phyloP scores from a whole-genome alignment of 305 asterid species.

The Rubia tinctorum region DNA sequence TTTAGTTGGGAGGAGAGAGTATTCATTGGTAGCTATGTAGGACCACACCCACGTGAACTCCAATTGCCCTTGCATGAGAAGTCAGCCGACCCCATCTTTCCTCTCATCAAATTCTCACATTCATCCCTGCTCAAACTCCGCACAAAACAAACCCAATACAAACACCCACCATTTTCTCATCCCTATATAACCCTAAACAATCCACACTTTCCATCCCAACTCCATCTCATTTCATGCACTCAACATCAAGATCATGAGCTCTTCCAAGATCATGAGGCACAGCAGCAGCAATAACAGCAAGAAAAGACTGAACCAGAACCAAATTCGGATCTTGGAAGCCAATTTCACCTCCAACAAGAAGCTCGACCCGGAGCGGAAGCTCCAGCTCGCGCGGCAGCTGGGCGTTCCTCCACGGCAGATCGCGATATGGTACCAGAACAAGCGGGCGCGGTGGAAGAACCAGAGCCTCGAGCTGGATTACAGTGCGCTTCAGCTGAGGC shows the following conservation, averaged over 20 bases:
- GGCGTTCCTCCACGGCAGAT: conserved; percentile 68
- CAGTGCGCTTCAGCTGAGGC: conserved; percentile 36
- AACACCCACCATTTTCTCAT: background rate
- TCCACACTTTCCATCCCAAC: conserved; percentile 7
- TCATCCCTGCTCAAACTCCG: background rate
- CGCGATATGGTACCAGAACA: conserved; percentile 83
- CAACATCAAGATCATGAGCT: conserved; percentile 11
- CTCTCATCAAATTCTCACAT: background rate
- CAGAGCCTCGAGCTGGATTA: conserved; percentile 62
- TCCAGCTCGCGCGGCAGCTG: conserved; percentile 51
- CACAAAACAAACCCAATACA: background rate
- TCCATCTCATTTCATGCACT: background rate
- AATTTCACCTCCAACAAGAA: conserved; percentile 50
- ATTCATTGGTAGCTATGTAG: conserved; percentile 21
- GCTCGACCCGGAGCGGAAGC: conserved; percentile 59
- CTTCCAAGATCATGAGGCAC: conserved; percentile 14
- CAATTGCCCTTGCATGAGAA: conserved; percentile 29
- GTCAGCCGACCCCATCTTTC: conserved; percentile 23
- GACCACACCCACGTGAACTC: conserved; percentile 41
- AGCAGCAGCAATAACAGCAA: conserved; percentile 48
- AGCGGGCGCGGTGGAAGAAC: conserved; percentile 67
- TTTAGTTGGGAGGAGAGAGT: too few species aligned
- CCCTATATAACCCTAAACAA: conserved; percentile 18
- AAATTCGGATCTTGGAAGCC: conserved; percentile 51
- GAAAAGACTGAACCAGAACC: conserved; percentile 58